Evolutionary conservation across 257 asterid genomes (phyloP).

Genomic region (Jaltomata sinuosa): DNA sequence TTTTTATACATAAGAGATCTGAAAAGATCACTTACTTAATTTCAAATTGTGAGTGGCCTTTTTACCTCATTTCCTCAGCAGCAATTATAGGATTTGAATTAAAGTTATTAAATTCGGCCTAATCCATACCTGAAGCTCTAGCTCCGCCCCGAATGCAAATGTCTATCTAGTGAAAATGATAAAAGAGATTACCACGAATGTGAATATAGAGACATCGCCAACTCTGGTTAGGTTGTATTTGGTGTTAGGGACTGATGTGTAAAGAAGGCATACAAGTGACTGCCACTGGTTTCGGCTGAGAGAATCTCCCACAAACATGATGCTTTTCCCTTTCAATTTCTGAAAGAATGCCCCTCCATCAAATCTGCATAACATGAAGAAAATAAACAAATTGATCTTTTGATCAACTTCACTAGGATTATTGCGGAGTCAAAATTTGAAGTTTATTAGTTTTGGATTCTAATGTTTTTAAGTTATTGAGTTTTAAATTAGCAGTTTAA

Average conservation of each 20-base stretch:
- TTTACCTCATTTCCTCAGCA: no score
- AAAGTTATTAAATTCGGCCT: no score
- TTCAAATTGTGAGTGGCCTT: no score
- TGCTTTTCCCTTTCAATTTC: conserved; percentile 22
- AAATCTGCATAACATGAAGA: conserved; percentile 8
- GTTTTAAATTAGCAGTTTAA: no score
- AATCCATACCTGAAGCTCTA: no score
- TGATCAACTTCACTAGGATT: neutral
- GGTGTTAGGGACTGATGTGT: conserved; percentile 9
- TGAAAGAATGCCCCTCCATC: conserved; percentile 21
- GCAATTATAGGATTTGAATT: no score
- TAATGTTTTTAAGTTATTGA: neutral
- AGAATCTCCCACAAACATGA: conserved; percentile 37
- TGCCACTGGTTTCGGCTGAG: conserved; percentile 32
- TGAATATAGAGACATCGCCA: conserved; percentile 11
- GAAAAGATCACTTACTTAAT: no score
- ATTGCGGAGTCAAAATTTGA: neutral
- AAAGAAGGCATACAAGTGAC: conserved; percentile 29
- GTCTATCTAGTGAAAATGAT: neutral
- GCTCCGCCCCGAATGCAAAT: neutral
- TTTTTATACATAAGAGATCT: no score
- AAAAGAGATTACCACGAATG: conserved; percentile 7
- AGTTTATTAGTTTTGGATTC: neutral
- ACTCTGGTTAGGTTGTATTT: conserved; percentile 14
- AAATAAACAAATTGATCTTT: neutral